Evolutionary conservation across 2,329 filamentous ascomycete species (phyloP).

Genomic region (Aspergillus fischeri): DNA sequence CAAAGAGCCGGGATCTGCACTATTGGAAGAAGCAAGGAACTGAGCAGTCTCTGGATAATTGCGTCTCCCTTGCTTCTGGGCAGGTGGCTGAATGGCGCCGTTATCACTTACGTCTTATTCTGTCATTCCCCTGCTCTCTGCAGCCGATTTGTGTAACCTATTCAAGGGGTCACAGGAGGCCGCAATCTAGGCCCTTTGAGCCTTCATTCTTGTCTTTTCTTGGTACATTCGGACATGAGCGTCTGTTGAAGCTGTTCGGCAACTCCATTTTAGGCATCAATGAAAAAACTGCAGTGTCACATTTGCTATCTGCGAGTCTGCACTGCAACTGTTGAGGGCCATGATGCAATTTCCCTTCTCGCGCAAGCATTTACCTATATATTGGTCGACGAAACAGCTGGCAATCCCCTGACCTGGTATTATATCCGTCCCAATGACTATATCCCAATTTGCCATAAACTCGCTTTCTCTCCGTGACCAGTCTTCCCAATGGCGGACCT

Average conservation of each 20-base stretch:
- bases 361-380: neutral
- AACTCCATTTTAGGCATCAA: neutral
- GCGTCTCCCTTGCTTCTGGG: neutral
- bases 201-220: neutral
- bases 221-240: neutral
- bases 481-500: neutral
- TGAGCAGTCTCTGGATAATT: neutral
- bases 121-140: neutral
- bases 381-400: neutral
- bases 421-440: neutral
- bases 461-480: neutral
- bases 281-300: neutral
- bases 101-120: neutral
- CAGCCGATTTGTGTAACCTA: neutral
- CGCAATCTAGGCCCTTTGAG: neutral
- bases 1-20: neutral
- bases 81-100: neutral
- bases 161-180: neutral
- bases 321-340: neutral
- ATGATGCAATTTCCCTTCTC: neutral
- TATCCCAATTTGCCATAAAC: neutral
- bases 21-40: neutral
- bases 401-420: neutral
- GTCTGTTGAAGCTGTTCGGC: neutral
- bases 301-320: neutral